These are phyloP conservation scores for Globisporangium alternatum DNA, from an alignment of 352 stramenopile species.

Conservation along the genomic window DNA sequence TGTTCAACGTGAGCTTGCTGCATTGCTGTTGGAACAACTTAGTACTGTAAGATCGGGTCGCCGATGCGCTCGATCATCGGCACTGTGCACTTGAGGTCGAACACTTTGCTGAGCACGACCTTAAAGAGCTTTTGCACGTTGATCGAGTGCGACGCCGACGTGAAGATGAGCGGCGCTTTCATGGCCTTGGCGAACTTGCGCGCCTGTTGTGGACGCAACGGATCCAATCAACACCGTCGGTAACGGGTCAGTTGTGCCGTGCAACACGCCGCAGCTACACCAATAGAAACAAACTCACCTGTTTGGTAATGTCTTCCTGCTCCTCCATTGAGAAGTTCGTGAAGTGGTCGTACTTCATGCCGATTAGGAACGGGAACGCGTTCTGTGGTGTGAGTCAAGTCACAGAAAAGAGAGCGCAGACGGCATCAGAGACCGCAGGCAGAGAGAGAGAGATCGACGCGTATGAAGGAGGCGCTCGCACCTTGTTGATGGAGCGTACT, in stretches of 20 bases:
- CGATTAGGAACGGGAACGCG: constrained; percentile 91
- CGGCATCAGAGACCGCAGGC: not conserved
- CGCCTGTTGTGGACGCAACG: constrained; percentile 36
- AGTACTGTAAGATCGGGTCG: constrained; percentile 92
- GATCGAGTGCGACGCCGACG: constrained; percentile 91
- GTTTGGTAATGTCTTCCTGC: constrained; percentile 93
- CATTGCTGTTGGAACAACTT: not conserved
- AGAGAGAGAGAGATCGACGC: not conserved
- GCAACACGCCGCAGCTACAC: not conserved
- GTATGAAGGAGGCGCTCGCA: constrained; percentile 8
- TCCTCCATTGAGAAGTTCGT: constrained; percentile 88
- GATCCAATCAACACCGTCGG: not conserved
- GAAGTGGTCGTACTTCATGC: constrained; percentile 95
- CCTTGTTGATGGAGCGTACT: constrained; percentile 90
- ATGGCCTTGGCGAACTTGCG: constrained; percentile 94
- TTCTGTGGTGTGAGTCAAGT: constrained; percentile 39
- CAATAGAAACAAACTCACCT: constrained; percentile 36
- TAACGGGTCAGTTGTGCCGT: not conserved
- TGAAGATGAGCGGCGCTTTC: constrained; percentile 94
- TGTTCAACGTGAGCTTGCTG: not conserved
- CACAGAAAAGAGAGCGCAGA: not conserved
- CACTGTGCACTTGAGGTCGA: constrained; percentile 93
- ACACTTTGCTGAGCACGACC: constrained; percentile 92
- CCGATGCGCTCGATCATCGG: constrained; percentile 90
- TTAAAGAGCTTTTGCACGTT: constrained; percentile 97